Base-by-base conservation (phyloP, 148 eudicot genomes). In the Talinum fruticosum region DNA sequence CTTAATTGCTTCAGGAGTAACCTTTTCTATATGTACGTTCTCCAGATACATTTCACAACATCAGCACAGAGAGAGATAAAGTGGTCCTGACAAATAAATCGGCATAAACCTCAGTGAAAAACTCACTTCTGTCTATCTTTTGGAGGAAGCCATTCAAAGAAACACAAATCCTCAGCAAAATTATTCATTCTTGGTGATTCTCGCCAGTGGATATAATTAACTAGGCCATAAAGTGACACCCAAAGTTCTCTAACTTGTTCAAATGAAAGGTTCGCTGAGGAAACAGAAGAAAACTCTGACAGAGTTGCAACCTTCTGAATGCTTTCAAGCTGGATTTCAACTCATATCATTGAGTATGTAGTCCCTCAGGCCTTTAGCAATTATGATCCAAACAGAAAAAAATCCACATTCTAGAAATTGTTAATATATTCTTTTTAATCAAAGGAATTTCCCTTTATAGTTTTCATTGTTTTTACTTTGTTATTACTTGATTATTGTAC, bases 181-280 rank as follows among this genome's bases (percentile, higher is more conserved):
- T 83, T 77, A 79, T 83, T 85, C 37, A 71, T 78, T 64, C 72
- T 68, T 57, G 75, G 79, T 49, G 72, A 23, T 72, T 79, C 85
- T 61, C 30, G 74, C 82, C 49, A 62, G 49, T 69, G 36, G 77
- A 77, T 84, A 74, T 74, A 75, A 76, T 78, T 70, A 51, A 90
- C 69, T 76, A 81, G 83, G 73, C 78, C 82, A 87, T 85, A 94
- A 66, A 94, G 90, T 29, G 84, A 83, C 64, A 78, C 81, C 98
- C 98, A 94, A 47, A 61, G 73, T 72, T 89, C 84, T 66, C 69
- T 57, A 45, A 84, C 92, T 76, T 80, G 73, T 73, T 86, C 85
- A 74, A 80, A 81, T 79, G 83, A 82, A 66, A 72, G 78, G 26
- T 76, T 74, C 18, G 59, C 69, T 16, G 76, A 73, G 8, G 76